These are phyloP conservation scores for Exophiala aquamarina DNA, from an alignment of 2,329 filamentous ascomycete species.

Conservation along the genomic window DNA sequence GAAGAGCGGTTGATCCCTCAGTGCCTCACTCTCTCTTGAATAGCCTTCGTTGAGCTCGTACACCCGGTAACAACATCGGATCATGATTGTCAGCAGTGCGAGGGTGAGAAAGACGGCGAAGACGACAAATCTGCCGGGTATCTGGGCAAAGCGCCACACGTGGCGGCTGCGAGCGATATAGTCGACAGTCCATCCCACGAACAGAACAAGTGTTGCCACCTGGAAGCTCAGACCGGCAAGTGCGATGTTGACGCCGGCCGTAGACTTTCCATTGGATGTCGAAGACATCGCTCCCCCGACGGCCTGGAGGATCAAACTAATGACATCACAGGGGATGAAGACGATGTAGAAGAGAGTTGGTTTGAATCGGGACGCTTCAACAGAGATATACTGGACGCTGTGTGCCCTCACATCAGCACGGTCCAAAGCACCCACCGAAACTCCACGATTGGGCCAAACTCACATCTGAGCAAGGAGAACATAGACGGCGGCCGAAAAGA, in stretches of 20 bases:
- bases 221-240: slow-evolving; percentile 44
- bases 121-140: slow-evolving; percentile 47
- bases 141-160: slow-evolving; percentile 21
- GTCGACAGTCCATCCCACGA: slow-evolving; percentile 33
- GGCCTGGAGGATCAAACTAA: slow-evolving; percentile 44
- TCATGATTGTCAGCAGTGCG: slow-evolving; percentile 64
- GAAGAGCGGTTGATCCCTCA: slow-evolving; percentile 56
- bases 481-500: slow-evolving; percentile 65
- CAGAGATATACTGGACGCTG: slow-evolving; percentile 39
- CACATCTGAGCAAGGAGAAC: slow-evolving; percentile 55
- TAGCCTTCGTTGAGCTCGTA: slow-evolving; percentile 58
- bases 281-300: slow-evolving; percentile 40
- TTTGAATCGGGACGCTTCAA: slow-evolving; percentile 41
- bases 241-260: slow-evolving; percentile 39
- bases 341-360: slow-evolving; percentile 37
- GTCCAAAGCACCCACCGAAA: too few species aligned
- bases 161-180: slow-evolving; percentile 27
- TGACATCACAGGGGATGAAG: slow-evolving; percentile 43
- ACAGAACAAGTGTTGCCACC: slow-evolving; percentile 39
- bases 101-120: slow-evolving; percentile 58
- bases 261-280: slow-evolving; percentile 22
- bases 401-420: too few species aligned
- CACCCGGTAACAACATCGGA: slow-evolving; percentile 65
- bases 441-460: too few species aligned
- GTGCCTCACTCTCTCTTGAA: slow-evolving; percentile 50